Base-by-base conservation (phyloP, 805 yeast genomes). In the Metschnikowia chrysomelidarum region DNA sequence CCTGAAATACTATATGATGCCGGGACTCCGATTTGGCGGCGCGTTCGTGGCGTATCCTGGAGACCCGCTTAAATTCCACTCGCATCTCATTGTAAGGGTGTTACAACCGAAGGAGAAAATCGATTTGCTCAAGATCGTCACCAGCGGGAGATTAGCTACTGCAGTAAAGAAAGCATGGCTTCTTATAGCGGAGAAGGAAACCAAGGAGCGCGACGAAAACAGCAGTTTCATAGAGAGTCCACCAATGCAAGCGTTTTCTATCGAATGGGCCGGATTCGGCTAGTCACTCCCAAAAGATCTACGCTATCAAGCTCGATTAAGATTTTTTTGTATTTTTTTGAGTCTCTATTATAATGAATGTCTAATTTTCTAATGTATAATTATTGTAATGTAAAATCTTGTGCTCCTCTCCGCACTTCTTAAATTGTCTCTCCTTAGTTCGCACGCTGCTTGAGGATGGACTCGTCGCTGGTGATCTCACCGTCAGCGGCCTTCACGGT, bases 251-350 rank as follows among this genome's bases (percentile, higher is more conserved):
- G 73, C 74, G 12, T 91, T 77, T 53, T 82, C 95, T 5, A 66
- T 91, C 2, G 96, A 91, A 60, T 91, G 98, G 98, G 88, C 98
- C 0, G 97, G 96, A 0, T 91, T 91, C 63, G 97, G 96, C 38
- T 87, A 57, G 43, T 24, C n/a, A n/a, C n/a, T n/a, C n/a, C n/a
- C n/a, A n/a, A n/a, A n/a, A n/a, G n/a, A n/a, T n/a, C n/a, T n/a
- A n/a, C n/a, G n/a, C n/a, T n/a, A n/a, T n/a, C n/a, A n/a, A n/a
- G n/a, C n/a, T n/a, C n/a, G n/a, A n/a, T n/a, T n/a, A n/a, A n/a
- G n/a, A n/a, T n/a, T n/a, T n/a, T n/a, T n/a, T n/a, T n/a, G n/a
- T n/a, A n/a, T n/a, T n/a, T n/a, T n/a, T n/a, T n/a, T n/a, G n/a
- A n/a, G n/a, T n/a, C n/a, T n/a, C n/a, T n/a, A n/a, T n/a, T n/a